Percentiles rank a stretch among this genome's conserved stretches.
phyloP scores from a whole-genome alignment of 2,329 filamentous ascomycete species.

The Xylariomycetidae sp. region DNA sequence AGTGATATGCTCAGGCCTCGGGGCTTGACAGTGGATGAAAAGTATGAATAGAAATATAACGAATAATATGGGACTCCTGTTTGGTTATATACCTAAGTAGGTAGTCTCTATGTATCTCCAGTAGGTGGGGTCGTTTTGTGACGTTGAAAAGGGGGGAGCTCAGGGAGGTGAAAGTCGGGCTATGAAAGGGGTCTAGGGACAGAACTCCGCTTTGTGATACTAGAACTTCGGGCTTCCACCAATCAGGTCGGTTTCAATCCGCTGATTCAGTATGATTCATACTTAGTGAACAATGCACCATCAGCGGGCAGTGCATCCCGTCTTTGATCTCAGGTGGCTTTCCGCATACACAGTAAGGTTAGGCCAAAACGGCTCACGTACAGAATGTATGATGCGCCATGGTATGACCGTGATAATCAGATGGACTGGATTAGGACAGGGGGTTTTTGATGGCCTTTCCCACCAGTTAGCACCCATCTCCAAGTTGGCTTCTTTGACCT shows the following conservation, averaged over 20 bases:
- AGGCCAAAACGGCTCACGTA: too few relatives aligned
- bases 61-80: constrained; percentile 2
- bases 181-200: constrained; percentile 1
- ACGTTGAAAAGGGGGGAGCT: not conserved
- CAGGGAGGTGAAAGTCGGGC: not conserved
- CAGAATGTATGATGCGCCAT: too few relatives aligned
- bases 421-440: too few relatives aligned
- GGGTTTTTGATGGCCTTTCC: too few relatives aligned
- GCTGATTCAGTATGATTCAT: constrained; percentile 20
- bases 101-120: not conserved
- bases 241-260: constrained; percentile 9
- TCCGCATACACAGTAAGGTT: too few relatives aligned
- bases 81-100: constrained; percentile 2
- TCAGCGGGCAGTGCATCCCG: too few relatives aligned
- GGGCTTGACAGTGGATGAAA: not conserved
- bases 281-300: constrained; percentile 10
- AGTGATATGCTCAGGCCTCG: constrained; percentile 2
- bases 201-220: constrained; percentile 4
- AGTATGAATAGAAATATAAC: constrained; percentile 1
- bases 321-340: too few relatives aligned
- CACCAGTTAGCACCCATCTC: too few relatives aligned
- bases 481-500: too few relatives aligned
- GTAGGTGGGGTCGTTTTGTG: not conserved
- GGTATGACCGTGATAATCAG: too few relatives aligned
- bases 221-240: constrained; percentile 6